phyloP scores from a whole-genome alignment of 257 asterid species.

The Solanum tarapatanum region DNA sequence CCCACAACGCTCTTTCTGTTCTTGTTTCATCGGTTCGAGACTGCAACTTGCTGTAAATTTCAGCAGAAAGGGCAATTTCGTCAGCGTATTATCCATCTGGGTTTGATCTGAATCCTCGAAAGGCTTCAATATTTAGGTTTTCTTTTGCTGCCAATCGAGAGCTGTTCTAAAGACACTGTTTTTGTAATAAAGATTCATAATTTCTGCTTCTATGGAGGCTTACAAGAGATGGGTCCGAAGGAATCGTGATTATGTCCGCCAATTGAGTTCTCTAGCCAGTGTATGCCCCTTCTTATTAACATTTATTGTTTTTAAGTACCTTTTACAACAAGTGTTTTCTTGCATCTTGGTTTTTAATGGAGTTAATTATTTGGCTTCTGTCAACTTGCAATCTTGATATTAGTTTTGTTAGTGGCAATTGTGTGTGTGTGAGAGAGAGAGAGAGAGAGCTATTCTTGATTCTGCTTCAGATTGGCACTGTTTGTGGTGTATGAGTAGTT shows the following conservation, averaged over 20 bases:
- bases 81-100: background rate
- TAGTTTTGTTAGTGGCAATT: background rate
- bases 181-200: slow-evolving; percentile 6
- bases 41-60: background rate
- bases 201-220: slow-evolving; percentile 55
- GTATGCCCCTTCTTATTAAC: slow-evolving; percentile 30
- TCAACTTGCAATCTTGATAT: background rate
- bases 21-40: background rate
- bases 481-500: background rate
- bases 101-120: background rate
- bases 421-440: background rate
- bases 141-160: background rate
- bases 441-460: background rate
- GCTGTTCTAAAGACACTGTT: background rate
- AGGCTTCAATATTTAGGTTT: background rate
- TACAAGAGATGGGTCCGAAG: slow-evolving; percentile 87
- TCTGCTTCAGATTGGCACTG: background rate
- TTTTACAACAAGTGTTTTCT: background rate
- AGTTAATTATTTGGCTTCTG: background rate
- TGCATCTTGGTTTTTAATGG: background rate
- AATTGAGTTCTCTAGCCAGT: slow-evolving; percentile 79
- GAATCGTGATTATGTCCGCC: slow-evolving; percentile 68
- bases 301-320: background rate
- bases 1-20: background rate
- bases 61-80: background rate